Conservation (phyloP, 768 basidiomycete genomes). For the Cantharellus cinnabarinus region DNA sequence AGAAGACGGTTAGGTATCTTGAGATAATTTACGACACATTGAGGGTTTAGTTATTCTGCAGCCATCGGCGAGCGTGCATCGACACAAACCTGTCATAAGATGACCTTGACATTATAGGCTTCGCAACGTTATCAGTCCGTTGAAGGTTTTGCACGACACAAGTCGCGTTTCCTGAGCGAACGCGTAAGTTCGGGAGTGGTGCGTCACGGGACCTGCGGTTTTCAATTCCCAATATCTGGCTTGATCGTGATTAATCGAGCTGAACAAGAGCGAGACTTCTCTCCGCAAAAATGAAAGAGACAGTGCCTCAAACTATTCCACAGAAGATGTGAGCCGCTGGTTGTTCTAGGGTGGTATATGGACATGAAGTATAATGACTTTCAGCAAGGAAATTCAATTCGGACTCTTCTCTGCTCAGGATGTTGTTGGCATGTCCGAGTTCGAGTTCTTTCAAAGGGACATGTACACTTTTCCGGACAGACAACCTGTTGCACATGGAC, state of each 20-base stretch:
- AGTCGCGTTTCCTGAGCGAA: conserved; percentile 10
- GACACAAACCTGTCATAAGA: conserved; percentile 65
- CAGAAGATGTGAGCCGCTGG: conserved; percentile 45
- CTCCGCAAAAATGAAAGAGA: conserved; percentile 46
- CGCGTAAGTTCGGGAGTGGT: background rate
- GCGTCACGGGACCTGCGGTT: background rate
- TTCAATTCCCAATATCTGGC: no score
- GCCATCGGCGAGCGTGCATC: no score
- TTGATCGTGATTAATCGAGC: background rate
- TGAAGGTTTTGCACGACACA: background rate
- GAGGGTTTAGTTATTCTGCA: background rate
- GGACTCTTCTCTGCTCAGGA: conserved; percentile 85
- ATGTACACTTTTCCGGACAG: conserved; percentile 72
- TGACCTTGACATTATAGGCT: conserved; percentile 62
- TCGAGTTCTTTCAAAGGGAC: conserved; percentile 84
- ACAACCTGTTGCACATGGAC: conserved; percentile 75
- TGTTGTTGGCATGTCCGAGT: conserved; percentile 87
- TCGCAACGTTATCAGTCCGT: background rate
- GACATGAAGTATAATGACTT: conserved; percentile 1
- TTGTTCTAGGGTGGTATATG: background rate
- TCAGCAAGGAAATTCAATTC: conserved; percentile 90
- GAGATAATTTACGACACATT: background rate
- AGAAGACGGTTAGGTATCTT: conserved; percentile 88
- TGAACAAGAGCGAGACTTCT: background rate
- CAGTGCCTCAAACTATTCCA: conserved; percentile 56